Evolutionary conservation across 2,329 filamentous ascomycete genomes (phyloP).

Genomic region (Ascochyta koolunga): DNA sequence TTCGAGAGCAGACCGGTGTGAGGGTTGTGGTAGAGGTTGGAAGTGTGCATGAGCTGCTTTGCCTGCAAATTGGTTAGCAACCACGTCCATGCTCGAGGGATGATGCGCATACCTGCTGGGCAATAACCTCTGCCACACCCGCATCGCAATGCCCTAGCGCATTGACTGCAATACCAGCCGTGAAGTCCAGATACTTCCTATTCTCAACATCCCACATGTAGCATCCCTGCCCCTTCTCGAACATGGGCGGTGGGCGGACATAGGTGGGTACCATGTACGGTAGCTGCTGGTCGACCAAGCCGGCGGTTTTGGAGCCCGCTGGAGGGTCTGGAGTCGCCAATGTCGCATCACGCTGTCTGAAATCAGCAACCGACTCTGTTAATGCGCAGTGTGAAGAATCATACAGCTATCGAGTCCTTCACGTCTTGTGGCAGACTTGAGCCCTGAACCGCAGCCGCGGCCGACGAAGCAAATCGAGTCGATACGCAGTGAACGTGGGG

Average conservation of each 20-base stretch:
- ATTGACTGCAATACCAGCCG: slow-evolving; percentile 94
- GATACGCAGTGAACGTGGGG: slow-evolving; percentile 28
- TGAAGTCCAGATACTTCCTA: slow-evolving; percentile 89
- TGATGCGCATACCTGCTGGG: slow-evolving; percentile 70
- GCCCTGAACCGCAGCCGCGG: slow-evolving; percentile 44
- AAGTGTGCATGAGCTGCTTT: slow-evolving; percentile 83
- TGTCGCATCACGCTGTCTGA: slow-evolving; percentile 36
- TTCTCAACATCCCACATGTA: slow-evolving; percentile 92
- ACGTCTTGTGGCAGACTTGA: slow-evolving; percentile 51
- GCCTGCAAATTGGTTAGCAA: slow-evolving; percentile 43
- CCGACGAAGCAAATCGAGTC: slow-evolving; percentile 49
- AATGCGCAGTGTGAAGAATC: neutral
- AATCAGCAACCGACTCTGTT: slow-evolving; percentile 16
- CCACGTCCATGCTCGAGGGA: neutral
- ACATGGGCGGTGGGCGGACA: slow-evolving; percentile 85
- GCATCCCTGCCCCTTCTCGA: slow-evolving; percentile 84
- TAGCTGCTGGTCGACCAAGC: slow-evolving; percentile 75
- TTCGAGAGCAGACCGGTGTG: slow-evolving; percentile 92
- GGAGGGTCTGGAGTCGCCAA: slow-evolving; percentile 75
- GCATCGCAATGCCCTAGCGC: slow-evolving; percentile 88
- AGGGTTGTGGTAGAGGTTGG: slow-evolving; percentile 95
- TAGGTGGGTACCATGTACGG: slow-evolving; percentile 97
- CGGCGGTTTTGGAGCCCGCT: slow-evolving; percentile 73
- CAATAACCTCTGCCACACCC: slow-evolving; percentile 74
- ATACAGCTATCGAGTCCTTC: slow-evolving; percentile 50